Conservation (phyloP, 108 stramenopile species). For the Bacterosira constricta region DNA sequence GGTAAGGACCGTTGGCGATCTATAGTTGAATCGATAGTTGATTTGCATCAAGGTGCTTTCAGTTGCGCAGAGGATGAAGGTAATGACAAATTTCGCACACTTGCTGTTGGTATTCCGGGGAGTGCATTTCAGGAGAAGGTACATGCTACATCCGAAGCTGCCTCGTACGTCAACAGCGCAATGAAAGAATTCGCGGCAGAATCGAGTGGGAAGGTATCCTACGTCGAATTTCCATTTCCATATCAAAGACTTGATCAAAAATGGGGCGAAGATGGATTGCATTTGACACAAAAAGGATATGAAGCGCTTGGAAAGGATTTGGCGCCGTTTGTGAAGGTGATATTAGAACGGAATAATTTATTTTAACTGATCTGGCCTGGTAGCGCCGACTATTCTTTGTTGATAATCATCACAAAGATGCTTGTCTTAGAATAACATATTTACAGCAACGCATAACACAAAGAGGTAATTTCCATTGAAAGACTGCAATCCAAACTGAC, state of each 20-base stretch:
- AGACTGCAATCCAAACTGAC: too few relatives aligned
- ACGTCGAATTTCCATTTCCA: constrained; percentile 58
- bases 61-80: background rate
- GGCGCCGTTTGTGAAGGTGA: constrained; percentile 49
- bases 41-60: constrained; percentile 24
- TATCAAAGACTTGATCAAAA: constrained; percentile 28
- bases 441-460: too few relatives aligned
- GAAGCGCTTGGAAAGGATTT: constrained; percentile 57
- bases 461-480: too few relatives aligned
- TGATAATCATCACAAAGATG: too few relatives aligned
- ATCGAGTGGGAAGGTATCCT: constrained; percentile 30
- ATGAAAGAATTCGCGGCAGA: constrained; percentile 40
- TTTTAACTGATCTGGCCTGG: too few relatives aligned
- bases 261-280: constrained; percentile 66
- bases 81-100: constrained; percentile 39
- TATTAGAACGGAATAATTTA: constrained; percentile 24
- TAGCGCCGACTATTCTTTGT: too few relatives aligned
- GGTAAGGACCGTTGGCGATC: background rate
- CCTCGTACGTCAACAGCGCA: constrained; percentile 44
- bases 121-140: constrained; percentile 59
- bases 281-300: constrained; percentile 68
- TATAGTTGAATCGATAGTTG: constrained; percentile 33
- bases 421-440: too few relatives aligned
- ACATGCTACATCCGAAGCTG: constrained; percentile 25
- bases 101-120: constrained; percentile 73